Conservation (phyloP, 1,284 basidiomycete species). For the Malassezia pachydermatis region DNA sequence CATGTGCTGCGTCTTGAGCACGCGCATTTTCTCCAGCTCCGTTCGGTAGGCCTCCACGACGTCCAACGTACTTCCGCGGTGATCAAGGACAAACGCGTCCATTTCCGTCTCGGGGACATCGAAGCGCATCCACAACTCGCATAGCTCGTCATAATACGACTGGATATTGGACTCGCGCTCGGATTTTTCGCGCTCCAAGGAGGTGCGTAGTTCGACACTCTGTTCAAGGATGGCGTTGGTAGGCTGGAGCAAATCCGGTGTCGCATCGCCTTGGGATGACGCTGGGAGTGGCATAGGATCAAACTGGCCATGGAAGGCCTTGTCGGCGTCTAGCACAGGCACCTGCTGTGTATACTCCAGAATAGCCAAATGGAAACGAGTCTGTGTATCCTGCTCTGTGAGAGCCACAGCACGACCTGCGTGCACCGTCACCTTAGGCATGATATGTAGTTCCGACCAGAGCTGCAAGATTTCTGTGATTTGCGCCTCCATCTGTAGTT, state of each 20-base stretch:
- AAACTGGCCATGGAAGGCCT: conserved; percentile 27
- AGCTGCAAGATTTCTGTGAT: conserved; percentile 36
- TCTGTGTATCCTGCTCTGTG: conserved; percentile 8
- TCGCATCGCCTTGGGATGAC: conserved; percentile 8
- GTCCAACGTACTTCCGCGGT: conserved; percentile 63
- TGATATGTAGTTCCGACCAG: conserved; percentile 37
- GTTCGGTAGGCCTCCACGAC: conserved; percentile 69
- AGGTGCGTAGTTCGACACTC: conserved; percentile 20
- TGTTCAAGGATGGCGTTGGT: conserved; percentile 27
- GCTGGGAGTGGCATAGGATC: conserved; percentile 10
- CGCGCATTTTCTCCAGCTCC: conserved; percentile 80
- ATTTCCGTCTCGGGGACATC: conserved; percentile 44
- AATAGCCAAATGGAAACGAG: conserved; percentile 27
- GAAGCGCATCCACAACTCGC: conserved; percentile 42
- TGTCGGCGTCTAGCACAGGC: conserved; percentile 22
- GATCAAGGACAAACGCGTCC: conserved; percentile 43
- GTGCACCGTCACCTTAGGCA: conserved; percentile 24
- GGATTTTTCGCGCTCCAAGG: conserved; percentile 36
- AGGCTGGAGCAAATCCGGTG: conserved; percentile 14
- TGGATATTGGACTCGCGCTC: conserved; percentile 39
- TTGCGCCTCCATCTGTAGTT: conserved; percentile 25
- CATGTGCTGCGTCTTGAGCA: conserved; percentile 77
- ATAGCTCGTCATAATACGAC: conserved; percentile 42
- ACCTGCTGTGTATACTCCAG: conserved; percentile 31
- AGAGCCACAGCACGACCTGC: conserved; percentile 20